These are phyloP conservation scores for Zarea fungicola DNA, from an alignment of 2,329 filamentous ascomycete genomes.

Conservation along the genomic window DNA sequence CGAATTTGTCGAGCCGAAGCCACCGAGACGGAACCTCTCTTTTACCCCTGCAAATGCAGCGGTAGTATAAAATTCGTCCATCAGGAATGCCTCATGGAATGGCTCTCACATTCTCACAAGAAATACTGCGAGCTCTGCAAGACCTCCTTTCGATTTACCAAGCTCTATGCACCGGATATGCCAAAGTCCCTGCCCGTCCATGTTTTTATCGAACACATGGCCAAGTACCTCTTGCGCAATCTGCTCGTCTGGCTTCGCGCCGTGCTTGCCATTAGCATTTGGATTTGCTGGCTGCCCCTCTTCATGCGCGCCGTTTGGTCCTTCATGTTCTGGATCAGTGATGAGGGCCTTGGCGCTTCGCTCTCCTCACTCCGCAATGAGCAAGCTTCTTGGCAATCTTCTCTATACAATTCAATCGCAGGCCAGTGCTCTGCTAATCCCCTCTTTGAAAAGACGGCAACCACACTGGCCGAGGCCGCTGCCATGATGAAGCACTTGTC, in stretches of 20 bases:
- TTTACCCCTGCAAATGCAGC: conserved; percentile 98
- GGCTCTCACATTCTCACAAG: conserved; percentile 97
- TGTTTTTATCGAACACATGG: conserved; percentile 74
- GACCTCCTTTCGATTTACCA: conserved; percentile 95
- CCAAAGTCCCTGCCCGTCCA: conserved; percentile 73
- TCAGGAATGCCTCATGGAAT: conserved; percentile 97
- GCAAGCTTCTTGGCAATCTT: neutral
- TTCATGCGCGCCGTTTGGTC: conserved; percentile 90
- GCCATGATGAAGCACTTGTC: conserved; percentile 7
- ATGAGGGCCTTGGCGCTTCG: conserved; percentile 56
- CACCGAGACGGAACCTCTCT: conserved; percentile 76
- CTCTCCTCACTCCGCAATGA: conserved; percentile 23
- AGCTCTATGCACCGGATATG: conserved; percentile 94
- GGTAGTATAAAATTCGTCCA: conserved; percentile 98
- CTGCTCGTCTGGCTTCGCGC: conserved; percentile 74
- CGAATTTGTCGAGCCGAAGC: conserved; percentile 93
- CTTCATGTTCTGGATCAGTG: conserved; percentile 89
- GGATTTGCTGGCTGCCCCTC: conserved; percentile 84
- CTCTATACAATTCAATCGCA: neutral
- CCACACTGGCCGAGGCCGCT: conserved; percentile 7
- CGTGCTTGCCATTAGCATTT: conserved; percentile 74
- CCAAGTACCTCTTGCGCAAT: conserved; percentile 66
- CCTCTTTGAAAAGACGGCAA: conserved; percentile 2
- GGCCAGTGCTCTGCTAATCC: conserved; percentile 6
- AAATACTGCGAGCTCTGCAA: conserved; percentile 99